Conservation (phyloP, 2,329 filamentous ascomycete species). For the Phoma sp. region DNA sequence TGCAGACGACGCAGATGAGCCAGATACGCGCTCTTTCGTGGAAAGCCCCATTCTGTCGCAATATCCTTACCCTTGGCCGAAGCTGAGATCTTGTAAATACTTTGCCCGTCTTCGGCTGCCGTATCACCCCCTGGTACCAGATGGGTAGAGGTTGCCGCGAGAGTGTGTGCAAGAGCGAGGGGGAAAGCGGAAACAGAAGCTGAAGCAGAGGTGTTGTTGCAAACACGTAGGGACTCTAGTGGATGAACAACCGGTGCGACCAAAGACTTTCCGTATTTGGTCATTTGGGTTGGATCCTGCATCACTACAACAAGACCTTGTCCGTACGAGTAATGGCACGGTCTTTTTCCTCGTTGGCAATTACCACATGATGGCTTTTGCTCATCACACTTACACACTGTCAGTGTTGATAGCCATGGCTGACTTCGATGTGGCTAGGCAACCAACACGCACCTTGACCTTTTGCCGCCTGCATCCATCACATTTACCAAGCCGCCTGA, state of each 20-base stretch:
- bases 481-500: constrained; percentile 11
- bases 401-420: not conserved
- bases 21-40: not conserved
- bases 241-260: not conserved
- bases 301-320: constrained; percentile 7
- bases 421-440: no score
- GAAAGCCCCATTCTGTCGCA: not conserved
- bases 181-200: not conserved
- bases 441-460: constrained; percentile 5
- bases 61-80: not conserved
- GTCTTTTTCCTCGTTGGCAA: not conserved
- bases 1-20: constrained; percentile 1
- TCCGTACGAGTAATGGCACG: not conserved
- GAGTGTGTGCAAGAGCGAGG: not conserved
- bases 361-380: constrained; percentile 6
- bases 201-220: not conserved
- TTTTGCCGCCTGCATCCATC: constrained; percentile 8
- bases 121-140: not conserved
- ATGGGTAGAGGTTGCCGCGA: not conserved
- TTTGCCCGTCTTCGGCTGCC: constrained; percentile 1
- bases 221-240: not conserved
- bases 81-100: constrained; percentile 1
- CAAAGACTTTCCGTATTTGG: constrained; percentile 7
- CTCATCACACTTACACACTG: not conserved
- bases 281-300: constrained; percentile 12